Base-by-base conservation (phyloP, 768 basidiomycete species). In the Termitomyces sp. region DNA sequence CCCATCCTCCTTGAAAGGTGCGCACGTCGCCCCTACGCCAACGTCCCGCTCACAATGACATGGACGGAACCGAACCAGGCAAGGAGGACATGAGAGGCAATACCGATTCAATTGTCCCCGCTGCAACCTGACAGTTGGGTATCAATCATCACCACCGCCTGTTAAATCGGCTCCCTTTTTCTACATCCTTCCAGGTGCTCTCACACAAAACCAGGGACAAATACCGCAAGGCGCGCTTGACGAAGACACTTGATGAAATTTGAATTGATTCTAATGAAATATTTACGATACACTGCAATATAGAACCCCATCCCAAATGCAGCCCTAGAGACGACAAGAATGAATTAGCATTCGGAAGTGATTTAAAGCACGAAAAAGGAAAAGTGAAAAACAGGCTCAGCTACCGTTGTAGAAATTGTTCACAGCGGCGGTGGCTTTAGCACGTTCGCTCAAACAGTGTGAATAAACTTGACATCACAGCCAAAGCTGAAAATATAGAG, bases 131-230 rank as follows among this genome's bases (percentile, higher is more conserved):
- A 80, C 80, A 23, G 81, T 90, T 59, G 86, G 82, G 43, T 96
- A 96, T 71, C 93, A 95, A 69, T 78, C 84, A 17, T 80, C 77
- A 35, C 86, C 89, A 4, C 89, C 89, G 0, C 92, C 92, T 34
- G 77, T 79, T 42, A 92, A 90, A 71, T 82, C 84, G 3, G 87
- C 82, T 3, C 84, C 89, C 1, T 95, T 85, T 70, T 65, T 95
- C 37, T 96, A 95, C 68, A 83, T 95, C 54, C 63, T 92, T 48
- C 77, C 83, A 45, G 94, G 94, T 4, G 87, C 91, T 17, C 78
- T 96, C 56, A 92, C 90, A n/a, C 89, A 90, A 65, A 74, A 88
- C 62, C 94, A 96, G 76, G 94, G 94, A 34, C 87, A 93, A 66
- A 73, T 94, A 32, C 94, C 94, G 10, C 71, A 79, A 45, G 91